Conservation (phyloP, 495 filamentous ascomycete species). For the Aspergillus coremiiformis region DNA sequence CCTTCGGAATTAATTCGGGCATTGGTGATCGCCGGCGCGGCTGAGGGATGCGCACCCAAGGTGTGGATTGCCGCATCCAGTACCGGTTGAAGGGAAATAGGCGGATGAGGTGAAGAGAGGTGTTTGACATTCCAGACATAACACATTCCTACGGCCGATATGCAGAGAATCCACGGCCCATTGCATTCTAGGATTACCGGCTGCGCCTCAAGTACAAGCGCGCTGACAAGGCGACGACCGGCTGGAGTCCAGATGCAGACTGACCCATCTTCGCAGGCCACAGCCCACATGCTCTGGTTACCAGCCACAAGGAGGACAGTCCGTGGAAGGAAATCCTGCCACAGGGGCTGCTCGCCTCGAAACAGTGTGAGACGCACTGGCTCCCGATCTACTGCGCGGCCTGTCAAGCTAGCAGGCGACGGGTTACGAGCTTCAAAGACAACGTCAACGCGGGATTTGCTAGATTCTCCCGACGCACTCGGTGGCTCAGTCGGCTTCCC, state of each 20-base stretch:
- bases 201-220: conserved; percentile 81
- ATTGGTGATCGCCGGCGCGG: conserved; percentile 74
- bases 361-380: conserved; percentile 75
- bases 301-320: conserved; percentile 81
- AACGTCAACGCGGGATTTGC: conserved; percentile 52
- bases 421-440: conserved; percentile 72
- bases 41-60: conserved; percentile 58
- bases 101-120: conserved; percentile 78
- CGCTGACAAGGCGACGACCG: conserved; percentile 76
- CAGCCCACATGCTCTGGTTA: conserved; percentile 84
- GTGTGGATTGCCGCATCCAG: conserved; percentile 77
- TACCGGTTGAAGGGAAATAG: conserved; percentile 81
- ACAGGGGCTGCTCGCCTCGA: conserved; percentile 75
- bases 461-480: conserved; percentile 46
- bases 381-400: conserved; percentile 56
- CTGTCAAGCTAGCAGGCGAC: conserved; percentile 47
- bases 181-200: conserved; percentile 88
- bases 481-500: conserved; percentile 43
- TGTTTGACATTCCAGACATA: conserved; percentile 90
- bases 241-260: conserved; percentile 91
- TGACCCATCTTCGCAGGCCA: conserved; percentile 88
- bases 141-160: conserved; percentile 81
- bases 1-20: conserved; percentile 85
- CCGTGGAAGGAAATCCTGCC: conserved; percentile 87
- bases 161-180: conserved; percentile 80